These are phyloP conservation scores for Geranium brycei DNA, from an alignment of 345 rosid species.

Conservation along the genomic window DNA sequence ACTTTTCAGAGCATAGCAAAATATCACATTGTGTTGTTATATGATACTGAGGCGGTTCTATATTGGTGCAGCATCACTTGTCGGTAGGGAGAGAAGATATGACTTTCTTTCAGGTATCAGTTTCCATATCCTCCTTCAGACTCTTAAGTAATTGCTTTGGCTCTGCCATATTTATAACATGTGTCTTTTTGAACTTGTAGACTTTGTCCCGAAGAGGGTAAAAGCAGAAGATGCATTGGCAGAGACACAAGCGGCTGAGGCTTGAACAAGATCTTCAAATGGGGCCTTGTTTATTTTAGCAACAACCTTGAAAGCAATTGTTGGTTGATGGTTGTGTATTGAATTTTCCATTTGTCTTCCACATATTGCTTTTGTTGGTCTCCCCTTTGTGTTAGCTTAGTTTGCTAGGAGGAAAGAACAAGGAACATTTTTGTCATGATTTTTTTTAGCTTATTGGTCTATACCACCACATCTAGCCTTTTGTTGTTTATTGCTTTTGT, in stretches of 20 bases:
- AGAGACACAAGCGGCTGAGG: constrained; percentile 12
- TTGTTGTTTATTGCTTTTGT: too few species aligned
- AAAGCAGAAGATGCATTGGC: constrained; percentile 52
- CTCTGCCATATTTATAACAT: background rate
- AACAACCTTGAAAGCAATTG: background rate
- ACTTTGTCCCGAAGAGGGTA: constrained; percentile 64
- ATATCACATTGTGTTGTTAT: too few species aligned
- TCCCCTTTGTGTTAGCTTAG: too few species aligned
- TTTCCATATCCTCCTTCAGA: background rate
- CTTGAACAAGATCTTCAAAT: background rate
- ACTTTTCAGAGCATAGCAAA: too few species aligned
- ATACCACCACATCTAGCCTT: too few species aligned
- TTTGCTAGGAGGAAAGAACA: too few species aligned
- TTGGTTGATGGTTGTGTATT: background rate
- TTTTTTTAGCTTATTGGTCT: too few species aligned
- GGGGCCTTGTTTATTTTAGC: background rate
- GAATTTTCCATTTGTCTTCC: too few species aligned
- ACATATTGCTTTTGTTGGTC: too few species aligned
- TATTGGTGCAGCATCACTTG: constrained; percentile 47
- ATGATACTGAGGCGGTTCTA: background rate
- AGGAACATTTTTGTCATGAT: too few species aligned
- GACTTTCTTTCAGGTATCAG: constrained; percentile 73
- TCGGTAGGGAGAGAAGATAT: constrained; percentile 38
- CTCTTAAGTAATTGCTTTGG: background rate
- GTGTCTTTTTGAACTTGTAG: constrained; percentile 18